These are phyloP conservation scores for Marvania coccoides DNA, from an alignment of 139 green algal species.

Conservation along the genomic window DNA sequence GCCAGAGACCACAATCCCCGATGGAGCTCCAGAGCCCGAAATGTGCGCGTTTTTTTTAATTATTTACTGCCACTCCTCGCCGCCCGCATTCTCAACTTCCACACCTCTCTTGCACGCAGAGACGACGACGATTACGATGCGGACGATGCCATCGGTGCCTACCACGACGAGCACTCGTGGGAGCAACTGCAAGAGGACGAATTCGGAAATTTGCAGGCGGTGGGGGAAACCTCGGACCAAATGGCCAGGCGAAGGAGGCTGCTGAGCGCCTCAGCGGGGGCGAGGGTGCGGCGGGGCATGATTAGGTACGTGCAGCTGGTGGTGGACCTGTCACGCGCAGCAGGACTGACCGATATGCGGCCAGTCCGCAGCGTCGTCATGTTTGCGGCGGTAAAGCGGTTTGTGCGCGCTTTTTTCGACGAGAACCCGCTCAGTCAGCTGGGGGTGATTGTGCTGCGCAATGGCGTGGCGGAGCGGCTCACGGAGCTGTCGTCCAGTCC, in stretches of 20 bases:
- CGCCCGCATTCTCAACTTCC: background rate
- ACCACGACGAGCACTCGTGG: constrained; percentile 80
- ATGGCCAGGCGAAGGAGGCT: constrained; percentile 45
- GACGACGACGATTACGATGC: background rate
- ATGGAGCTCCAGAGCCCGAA: no score
- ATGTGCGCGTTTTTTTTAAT: background rate
- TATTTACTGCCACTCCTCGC: background rate
- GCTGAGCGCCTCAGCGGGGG: constrained; percentile 35
- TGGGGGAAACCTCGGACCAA: constrained; percentile 57
- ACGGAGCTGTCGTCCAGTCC: constrained; percentile 65
- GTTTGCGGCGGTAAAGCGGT: constrained; percentile 38
- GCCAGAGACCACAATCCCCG: no score
- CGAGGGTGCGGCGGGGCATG: constrained; percentile 79
- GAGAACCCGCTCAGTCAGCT: constrained; percentile 90
- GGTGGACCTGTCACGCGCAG: constrained; percentile 73
- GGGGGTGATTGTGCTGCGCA: constrained; percentile 70
- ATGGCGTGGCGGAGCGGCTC: constrained; percentile 70
- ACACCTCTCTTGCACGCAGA: background rate
- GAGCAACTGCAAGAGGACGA: constrained; percentile 84
- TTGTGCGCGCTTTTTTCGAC: constrained; percentile 93
- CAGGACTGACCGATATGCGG: constrained; percentile 66
- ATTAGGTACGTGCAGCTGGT: constrained; percentile 82
- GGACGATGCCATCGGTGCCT: constrained; percentile 37
- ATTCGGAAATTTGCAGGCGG: constrained; percentile 55
- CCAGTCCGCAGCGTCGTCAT: constrained; percentile 69